Base-by-base conservation (phyloP, 2,329 filamentous ascomycete species). In the Lasiodiplodia theobromae region DNA sequence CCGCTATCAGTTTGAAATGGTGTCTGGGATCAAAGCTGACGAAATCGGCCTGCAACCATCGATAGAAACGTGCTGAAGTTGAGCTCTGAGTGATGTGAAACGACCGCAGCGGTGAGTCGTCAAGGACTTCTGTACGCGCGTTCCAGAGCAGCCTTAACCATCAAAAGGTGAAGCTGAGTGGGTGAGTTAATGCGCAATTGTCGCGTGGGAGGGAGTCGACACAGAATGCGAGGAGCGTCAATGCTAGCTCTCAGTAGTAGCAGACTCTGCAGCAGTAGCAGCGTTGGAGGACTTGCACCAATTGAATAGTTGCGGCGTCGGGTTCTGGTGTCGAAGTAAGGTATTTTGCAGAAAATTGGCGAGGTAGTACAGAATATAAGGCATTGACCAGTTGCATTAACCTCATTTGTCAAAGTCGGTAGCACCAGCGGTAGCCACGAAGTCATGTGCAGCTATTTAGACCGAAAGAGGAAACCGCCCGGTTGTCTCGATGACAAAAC, bases 221-320 rank as follows among this genome's bases (percentile, higher is more conserved):
- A 11, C 3, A 7, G 8, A 21, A 7, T 21, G 44, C 2, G 18
- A 21, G 8, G 4, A 11, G 44, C 18, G 44, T 7, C 44, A 21
- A 21, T 21, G 7, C 44, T 21, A 7, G 44, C 44, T 21, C 44
- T 21, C 2, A 21, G 31, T 10, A 34, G 31, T 10, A 34, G 31
- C 31, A 34, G 31, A 34, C 31, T 34, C 31, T 34, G 31, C 31
- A 10, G 8, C n/a, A 6, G 7, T 18, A 47, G 18, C 44, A 11
- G 44, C n/a, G 44, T 1, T 21, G 3, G 3, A 47, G 7, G 44
- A 11, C 18, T n/a, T 3, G 4, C 44, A 10, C n/a, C 3, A 21
- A 6, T 6, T 3, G 11, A 11, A 21, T n/a, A 11, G 3, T 0
- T 47, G n/a, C 3, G 14, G 8, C 8, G 8, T 21, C 11, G 0